Evolutionary conservation across 495 filamentous ascomycete species (phyloP), one percentile per base, ranked within the genome.

Genomic region (Bryoglossum gracile): DNA sequence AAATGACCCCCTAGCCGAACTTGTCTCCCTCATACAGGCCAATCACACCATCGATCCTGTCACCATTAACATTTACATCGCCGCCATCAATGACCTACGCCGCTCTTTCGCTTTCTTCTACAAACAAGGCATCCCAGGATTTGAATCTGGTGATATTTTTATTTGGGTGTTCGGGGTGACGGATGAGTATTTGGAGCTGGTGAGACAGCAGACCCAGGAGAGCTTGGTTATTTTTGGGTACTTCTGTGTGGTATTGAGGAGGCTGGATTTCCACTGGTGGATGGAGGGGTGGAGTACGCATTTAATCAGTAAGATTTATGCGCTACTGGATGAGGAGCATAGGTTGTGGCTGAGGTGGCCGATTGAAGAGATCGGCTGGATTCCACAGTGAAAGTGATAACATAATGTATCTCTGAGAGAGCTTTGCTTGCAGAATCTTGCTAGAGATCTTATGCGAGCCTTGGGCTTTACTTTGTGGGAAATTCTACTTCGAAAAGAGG

Each of bases 271-370:
- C 36, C 47, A 55, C 2, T 73, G 70, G 70, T 73, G 70, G 68
- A 56, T 67, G 30, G 59, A 67, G 56, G 69, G 65, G 1, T 70
- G 63, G 55, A 63, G 64, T 13, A 37, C 59, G 32, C 67, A 68
- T 41, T 44, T 69, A 10, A 61, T 72, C 9, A 45, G 41, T 17
- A 59, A 56, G 21, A 69, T 72, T 44, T 67, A 64, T 25, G 28
- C 57, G 13, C 42, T 53, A 21, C 41, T 72, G 8, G 61, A 68
- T 50, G 59, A 64, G n/a, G 60, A 66, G 44, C 61, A 70, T 51
- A 59, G 64, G 21, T 54, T 62, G 34, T 71, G 65, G 68, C 59
- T 71, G 19, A 60, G 57, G 50, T 68, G 68, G 67, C 65, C 68
- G 0, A 64, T 69, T 21, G 60, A 71, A 35, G 64, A 71, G 34